A percentile compares a stretch with the other conserved stretches of the same genome.
These are phyloP conservation scores for Lachnellula suecica DNA, from an alignment of 2,329 filamentous ascomycete species.

Conservation along the genomic window DNA sequence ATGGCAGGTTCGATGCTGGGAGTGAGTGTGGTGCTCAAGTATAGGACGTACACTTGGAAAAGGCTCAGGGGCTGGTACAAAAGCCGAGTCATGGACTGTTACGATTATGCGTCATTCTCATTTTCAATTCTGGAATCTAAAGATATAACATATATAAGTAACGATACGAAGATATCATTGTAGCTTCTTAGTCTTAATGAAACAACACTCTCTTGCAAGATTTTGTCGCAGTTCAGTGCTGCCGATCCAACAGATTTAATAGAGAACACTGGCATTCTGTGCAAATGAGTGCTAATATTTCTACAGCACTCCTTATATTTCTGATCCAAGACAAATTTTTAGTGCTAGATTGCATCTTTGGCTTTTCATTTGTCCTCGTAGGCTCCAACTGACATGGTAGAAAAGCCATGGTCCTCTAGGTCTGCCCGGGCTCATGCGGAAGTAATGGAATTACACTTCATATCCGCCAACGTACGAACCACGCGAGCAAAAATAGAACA, in stretches of 20 bases:
- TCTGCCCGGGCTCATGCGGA: no score
- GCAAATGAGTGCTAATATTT: no score
- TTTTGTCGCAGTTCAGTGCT: neutral
- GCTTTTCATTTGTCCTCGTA: no score
- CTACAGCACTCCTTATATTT: no score
- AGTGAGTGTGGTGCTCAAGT: neutral
- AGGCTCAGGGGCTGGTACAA: neutral
- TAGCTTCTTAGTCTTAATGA: neutral
- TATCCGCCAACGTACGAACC: no score
- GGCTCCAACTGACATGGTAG: no score
- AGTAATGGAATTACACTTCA: no score
- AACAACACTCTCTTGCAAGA: neutral
- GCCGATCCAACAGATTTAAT: neutral
- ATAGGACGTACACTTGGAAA: neutral
- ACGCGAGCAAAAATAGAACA: no score
- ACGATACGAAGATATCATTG: neutral
- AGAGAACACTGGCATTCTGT: neutral
- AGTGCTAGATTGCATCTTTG: no score
- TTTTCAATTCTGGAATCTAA: neutral
- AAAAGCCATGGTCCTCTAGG: no score
- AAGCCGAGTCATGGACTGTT: neutral
- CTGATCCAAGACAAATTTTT: no score
- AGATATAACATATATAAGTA: neutral
- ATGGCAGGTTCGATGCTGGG: neutral
- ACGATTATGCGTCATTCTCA: neutral